Base-by-base conservation (phyloP, 495 filamentous ascomycete species). In the Penicillium dipodomyicola region DNA sequence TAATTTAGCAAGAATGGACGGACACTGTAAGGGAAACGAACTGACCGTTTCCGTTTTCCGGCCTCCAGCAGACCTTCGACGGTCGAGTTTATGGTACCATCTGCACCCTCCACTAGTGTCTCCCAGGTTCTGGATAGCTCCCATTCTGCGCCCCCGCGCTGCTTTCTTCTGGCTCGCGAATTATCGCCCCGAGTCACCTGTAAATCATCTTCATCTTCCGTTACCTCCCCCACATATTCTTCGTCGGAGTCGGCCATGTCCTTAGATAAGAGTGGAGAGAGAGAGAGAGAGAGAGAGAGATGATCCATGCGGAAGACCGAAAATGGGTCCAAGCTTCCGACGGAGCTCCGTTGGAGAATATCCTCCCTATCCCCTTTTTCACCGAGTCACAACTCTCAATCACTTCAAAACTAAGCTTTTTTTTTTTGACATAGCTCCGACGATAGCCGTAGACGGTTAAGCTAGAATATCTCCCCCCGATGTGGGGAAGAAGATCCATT, bases 131-230 rank as follows among this genome's bases (percentile, higher is more conserved):
- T 72, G 27, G 79, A 74, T 8, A 81, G 79, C 60, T 84, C 81
- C 73, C 79, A 80, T 70, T 78, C 75, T 69, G 81, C 64, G 72
- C 78, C 70, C 74, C 84, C 76, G 74, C 80, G 81, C 63, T 83
- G 77, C 63, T 77, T 82, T 63, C 71, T 69, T 57, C 67, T 69
- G 10, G 77, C 73, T 54, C 72, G 75, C 57, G 44, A 32, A 60
- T 25, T 68, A 64, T 48, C 73, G 59, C 25, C 77, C 71, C 33
- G 80, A 74, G 61, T 71, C 72, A 65, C 81, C 74, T 56, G 79
- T 72, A 59, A 75, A 74, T 92, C 89, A 65, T 91, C 88, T 49
- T 94, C 92, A 65, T 96, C 92, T 61, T 91, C 91, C 6, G 90
- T 91, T 52, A 81, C 75, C 50, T 85, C 84, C 50, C 83, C 86